A percentile compares a stretch with the other conserved stretches of the same genome.
Conservation (phyloP, 768 basidiomycete species). For the Lactarius quietus region DNA sequence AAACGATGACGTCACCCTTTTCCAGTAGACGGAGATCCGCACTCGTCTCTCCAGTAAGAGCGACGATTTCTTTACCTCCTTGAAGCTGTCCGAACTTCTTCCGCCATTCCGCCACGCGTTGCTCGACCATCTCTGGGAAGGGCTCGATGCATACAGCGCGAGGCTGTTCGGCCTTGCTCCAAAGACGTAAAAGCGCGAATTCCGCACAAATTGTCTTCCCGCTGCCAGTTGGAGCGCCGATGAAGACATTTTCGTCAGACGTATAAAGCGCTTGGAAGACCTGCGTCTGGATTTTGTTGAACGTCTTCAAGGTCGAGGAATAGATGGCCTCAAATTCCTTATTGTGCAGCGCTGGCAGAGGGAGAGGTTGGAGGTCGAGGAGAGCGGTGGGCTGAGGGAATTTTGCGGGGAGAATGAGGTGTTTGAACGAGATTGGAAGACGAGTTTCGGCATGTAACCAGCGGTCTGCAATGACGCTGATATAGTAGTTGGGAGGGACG, state of each 20-base stretch:
- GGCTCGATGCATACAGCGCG: constrained; percentile 95
- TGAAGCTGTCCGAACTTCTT: constrained; percentile 78
- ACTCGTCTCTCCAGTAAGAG: constrained; percentile 90
- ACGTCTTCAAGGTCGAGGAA: constrained; percentile 69
- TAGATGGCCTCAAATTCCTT: constrained; percentile 89
- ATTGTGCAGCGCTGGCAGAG: constrained; percentile 89
- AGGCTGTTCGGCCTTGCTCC: constrained; percentile 80
- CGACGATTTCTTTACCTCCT: constrained; percentile 91
- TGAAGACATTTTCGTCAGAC: constrained; percentile 93
- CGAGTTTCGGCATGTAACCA: constrained; percentile 97
- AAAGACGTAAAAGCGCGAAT: constrained; percentile 90
- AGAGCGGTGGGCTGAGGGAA: constrained; percentile 92
- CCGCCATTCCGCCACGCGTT: constrained; percentile 84
- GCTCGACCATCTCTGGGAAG: constrained; percentile 96
- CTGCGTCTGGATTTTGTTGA: constrained; percentile 99
- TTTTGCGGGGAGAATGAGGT: constrained; percentile 94
- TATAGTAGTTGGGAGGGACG: constrained; percentile 97
- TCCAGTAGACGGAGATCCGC: constrained; percentile 87
- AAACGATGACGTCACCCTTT: constrained; percentile 90
- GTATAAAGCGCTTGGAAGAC: constrained; percentile 98
- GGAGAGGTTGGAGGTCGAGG: constrained; percentile 88
- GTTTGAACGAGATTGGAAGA: constrained; percentile 95
- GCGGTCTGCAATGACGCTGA: constrained; percentile 89
- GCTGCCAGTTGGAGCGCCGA: constrained; percentile 94
- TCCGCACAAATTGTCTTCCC: constrained; percentile 98